phyloP scores from a whole-genome alignment of 2,329 filamentous ascomycete genomes.

The Colletotrichum sansevieriae region DNA sequence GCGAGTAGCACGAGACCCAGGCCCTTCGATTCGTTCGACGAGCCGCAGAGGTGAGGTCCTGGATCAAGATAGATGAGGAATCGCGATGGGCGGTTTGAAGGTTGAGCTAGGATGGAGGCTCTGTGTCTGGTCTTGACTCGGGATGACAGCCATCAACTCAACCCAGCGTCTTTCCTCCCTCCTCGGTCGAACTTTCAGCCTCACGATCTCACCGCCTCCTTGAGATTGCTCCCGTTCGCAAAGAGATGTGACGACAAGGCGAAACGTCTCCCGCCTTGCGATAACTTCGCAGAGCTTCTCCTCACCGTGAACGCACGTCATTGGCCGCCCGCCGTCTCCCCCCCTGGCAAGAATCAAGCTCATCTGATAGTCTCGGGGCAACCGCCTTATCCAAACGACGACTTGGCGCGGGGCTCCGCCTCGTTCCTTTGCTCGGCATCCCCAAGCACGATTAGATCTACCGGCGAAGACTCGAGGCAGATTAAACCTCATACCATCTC shows the following conservation, averaged over 20 bases:
- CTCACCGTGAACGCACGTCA: slow-evolving; percentile 1
- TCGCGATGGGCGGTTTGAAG: neutral
- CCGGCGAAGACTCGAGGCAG: neutral
- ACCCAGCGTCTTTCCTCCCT: too few relatives aligned
- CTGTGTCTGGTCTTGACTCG: too few relatives aligned
- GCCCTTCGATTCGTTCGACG: slow-evolving; percentile 1
- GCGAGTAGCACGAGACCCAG: slow-evolving; percentile 25
- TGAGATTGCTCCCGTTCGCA: neutral
- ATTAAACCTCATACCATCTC: neutral
- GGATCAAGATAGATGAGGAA: neutral
- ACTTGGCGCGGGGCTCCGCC: slow-evolving; percentile 23
- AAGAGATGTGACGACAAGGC: slow-evolving; percentile 1
- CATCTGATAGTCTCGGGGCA: slow-evolving; percentile 23
- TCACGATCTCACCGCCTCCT: neutral
- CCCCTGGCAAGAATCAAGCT: slow-evolving; percentile 29
- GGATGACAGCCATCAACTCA: too few relatives aligned
- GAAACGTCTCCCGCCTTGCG: neutral
- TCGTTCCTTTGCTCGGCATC: slow-evolving; percentile 8
- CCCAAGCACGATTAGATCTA: neutral
- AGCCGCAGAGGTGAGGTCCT: slow-evolving; percentile 3
- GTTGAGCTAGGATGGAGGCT: too few relatives aligned
- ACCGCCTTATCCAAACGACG: slow-evolving; percentile 5
- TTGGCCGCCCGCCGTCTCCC: slow-evolving; percentile 15
- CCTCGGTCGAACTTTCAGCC: neutral
- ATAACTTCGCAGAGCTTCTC: slow-evolving; percentile 14